A percentile compares a stretch with the other conserved stretches of the same genome.
Evolutionary conservation across 306 rosid genomes (phyloP).

Genomic region (Bauhinia variegata): DNA sequence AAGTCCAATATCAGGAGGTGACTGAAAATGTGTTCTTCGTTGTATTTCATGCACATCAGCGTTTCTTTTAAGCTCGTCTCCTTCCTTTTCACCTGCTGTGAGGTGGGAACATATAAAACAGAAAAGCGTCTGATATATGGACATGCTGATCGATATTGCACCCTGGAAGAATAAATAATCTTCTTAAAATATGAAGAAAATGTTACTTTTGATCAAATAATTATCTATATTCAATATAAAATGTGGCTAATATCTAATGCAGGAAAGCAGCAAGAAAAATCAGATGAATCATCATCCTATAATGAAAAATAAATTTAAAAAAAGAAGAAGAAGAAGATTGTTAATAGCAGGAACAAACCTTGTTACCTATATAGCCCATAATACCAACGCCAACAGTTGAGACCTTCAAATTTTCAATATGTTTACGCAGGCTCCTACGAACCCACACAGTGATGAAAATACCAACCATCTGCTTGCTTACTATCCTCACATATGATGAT

Average conservation of each 20-base stretch:
- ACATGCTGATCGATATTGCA: slow-evolving; percentile 88
- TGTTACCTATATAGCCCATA: slow-evolving; percentile 98
- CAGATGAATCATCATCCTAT: slow-evolving; percentile 2
- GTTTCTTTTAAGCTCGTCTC: slow-evolving; percentile 73
- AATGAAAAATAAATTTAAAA: too few relatives aligned
- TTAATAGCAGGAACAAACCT: slow-evolving; percentile 54
- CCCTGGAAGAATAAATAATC: slow-evolving; percentile 62
- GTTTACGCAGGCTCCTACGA: slow-evolving; percentile 81
- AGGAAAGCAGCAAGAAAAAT: slow-evolving; percentile 13
- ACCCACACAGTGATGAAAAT: slow-evolving; percentile 87
- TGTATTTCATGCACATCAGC: slow-evolving; percentile 80
- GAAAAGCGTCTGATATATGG: slow-evolving; percentile 83
- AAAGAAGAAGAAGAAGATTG: too few relatives aligned
- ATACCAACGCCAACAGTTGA: slow-evolving; percentile 97
- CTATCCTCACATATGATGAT: slow-evolving; percentile 77
- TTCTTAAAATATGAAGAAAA: slow-evolving; percentile 29
- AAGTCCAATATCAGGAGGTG: slow-evolving; percentile 60
- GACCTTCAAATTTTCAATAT: slow-evolving; percentile 84
- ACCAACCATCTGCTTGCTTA: slow-evolving; percentile 97
- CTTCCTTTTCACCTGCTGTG: slow-evolving; percentile 84
- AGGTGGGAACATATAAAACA: slow-evolving; percentile 94
- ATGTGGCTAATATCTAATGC: slow-evolving; percentile 22
- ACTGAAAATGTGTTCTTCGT: slow-evolving; percentile 71
- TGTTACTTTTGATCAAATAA: background rate
- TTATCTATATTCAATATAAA: slow-evolving; percentile 2